A percentile compares a stretch with the other conserved stretches of the same genome.
phyloP scores from a whole-genome alignment of 164 flowering plant species.

The Platanus orientalis region DNA sequence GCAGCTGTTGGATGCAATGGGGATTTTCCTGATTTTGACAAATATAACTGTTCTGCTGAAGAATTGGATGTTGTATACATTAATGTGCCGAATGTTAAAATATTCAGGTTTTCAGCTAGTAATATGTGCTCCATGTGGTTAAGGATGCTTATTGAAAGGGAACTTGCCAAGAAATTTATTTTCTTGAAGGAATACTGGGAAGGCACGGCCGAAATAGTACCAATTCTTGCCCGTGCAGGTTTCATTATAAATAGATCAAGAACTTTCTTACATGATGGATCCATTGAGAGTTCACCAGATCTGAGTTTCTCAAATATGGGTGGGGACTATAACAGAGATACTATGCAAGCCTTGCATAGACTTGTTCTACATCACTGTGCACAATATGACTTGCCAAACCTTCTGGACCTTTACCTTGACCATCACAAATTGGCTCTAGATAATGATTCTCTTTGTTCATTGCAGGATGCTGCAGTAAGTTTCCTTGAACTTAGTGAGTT shows the following conservation, averaged over 20 bases:
- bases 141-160: constrained; percentile 59
- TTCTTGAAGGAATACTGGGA: constrained; percentile 81
- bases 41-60: constrained; percentile 49
- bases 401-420: constrained; percentile 84
- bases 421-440: constrained; percentile 60
- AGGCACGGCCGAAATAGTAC: constrained; percentile 56
- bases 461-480: constrained; percentile 90
- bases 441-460: constrained; percentile 40
- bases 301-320: constrained; percentile 15
- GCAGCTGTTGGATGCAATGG: constrained; percentile 25
- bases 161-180: constrained; percentile 70
- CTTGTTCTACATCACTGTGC: constrained; percentile 60
- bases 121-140: constrained; percentile 67
- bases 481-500: constrained; percentile 18
- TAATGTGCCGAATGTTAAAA: constrained; percentile 52
- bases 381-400: constrained; percentile 67
- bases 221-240: constrained; percentile 71
- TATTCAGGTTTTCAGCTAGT: constrained; percentile 40
- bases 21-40: constrained; percentile 32
- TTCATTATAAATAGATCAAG: constrained; percentile 33
- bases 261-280: constrained; percentile 23
- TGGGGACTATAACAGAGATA: constrained; percentile 27
- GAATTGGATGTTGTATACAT: constrained; percentile 62
- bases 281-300: constrained; percentile 25
- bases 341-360: constrained; percentile 56